Conservation (phyloP, 257 asterid species). For the Solanum phureja region DNA sequence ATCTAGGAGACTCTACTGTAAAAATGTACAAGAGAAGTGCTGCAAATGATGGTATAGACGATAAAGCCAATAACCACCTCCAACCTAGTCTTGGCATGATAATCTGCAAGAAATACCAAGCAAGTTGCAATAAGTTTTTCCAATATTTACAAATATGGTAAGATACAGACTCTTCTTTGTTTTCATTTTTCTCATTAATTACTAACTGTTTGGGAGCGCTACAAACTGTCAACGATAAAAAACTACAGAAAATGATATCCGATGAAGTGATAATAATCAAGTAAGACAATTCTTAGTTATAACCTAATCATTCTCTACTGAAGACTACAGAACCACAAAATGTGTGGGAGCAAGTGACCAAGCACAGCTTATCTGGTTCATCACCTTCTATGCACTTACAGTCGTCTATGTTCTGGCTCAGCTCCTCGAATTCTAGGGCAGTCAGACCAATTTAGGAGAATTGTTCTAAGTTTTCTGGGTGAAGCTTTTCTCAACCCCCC, state of each 20-base stretch:
- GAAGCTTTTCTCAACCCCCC: background rate
- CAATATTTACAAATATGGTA: background rate
- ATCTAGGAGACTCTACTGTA: slow-evolving; percentile 64
- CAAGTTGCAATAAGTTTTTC: background rate
- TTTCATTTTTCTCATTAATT: background rate
- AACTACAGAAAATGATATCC: background rate
- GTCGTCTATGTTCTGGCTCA: background rate
- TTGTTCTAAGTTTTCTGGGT: background rate
- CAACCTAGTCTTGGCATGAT: slow-evolving; percentile 60
- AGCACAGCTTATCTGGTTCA: background rate
- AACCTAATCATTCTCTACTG: background rate
- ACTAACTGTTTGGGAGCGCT: background rate
- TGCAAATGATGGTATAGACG: slow-evolving; percentile 52
- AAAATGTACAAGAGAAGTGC: slow-evolving; percentile 43
- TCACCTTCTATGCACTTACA: background rate
- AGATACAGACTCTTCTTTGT: background rate
- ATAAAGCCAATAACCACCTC: slow-evolving; percentile 75
- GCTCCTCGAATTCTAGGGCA: background rate
- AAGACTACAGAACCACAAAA: background rate
- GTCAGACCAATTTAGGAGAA: background rate
- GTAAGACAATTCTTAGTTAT: background rate
- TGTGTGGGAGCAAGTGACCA: background rate
- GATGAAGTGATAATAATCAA: background rate
- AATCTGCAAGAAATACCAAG: slow-evolving; percentile 20
- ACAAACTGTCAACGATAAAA: background rate